These are phyloP conservation scores for Neurospora discreta DNA, from an alignment of 495 filamentous ascomycete species.

Conservation along the genomic window DNA sequence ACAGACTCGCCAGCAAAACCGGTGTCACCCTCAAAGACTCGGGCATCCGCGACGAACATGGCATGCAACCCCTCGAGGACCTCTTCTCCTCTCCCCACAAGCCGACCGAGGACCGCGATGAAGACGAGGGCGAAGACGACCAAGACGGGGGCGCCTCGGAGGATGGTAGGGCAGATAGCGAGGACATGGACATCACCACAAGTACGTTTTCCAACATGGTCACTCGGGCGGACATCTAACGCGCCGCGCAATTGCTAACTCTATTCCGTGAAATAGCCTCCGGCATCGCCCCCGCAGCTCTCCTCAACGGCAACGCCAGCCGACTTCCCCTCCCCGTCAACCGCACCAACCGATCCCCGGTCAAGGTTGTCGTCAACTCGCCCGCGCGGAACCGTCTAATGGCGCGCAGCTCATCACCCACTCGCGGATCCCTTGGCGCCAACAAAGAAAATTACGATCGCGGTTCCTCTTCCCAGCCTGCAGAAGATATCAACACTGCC, in stretches of 20 bases:
- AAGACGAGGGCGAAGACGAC: slow-evolving; percentile 3
- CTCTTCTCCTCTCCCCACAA: slow-evolving; percentile 77
- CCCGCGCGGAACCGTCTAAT: slow-evolving; percentile 38
- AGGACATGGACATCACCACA: slow-evolving; percentile 32
- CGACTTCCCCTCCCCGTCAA: slow-evolving; percentile 37
- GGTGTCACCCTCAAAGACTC: slow-evolving; percentile 71
- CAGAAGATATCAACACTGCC: not conserved
- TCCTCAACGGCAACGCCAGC: slow-evolving; percentile 21
- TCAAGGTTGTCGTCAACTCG: slow-evolving; percentile 45
- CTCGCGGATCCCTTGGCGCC: slow-evolving; percentile 18
- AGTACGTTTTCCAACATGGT: slow-evolving; percentile 14
- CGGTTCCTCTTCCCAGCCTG: slow-evolving; percentile 11
- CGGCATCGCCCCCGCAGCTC: slow-evolving; percentile 19
- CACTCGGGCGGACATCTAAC: not conserved
- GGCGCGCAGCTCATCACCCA: slow-evolving; percentile 34
- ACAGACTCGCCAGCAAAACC: slow-evolving; percentile 46
- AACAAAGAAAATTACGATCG: slow-evolving; percentile 11
- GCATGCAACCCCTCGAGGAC: slow-evolving; percentile 72
- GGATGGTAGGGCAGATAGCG: slow-evolving; percentile 19
- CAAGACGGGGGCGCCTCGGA: slow-evolving; percentile 7
- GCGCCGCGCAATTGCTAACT: not conserved
- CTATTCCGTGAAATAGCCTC: slow-evolving; percentile 5
- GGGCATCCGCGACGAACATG: slow-evolving; percentile 78
- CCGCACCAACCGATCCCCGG: slow-evolving; percentile 35
- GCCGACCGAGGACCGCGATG: slow-evolving; percentile 2